phyloP scores from a whole-genome alignment of 257 asterid species.

The Jacaranda mimosifolia region DNA sequence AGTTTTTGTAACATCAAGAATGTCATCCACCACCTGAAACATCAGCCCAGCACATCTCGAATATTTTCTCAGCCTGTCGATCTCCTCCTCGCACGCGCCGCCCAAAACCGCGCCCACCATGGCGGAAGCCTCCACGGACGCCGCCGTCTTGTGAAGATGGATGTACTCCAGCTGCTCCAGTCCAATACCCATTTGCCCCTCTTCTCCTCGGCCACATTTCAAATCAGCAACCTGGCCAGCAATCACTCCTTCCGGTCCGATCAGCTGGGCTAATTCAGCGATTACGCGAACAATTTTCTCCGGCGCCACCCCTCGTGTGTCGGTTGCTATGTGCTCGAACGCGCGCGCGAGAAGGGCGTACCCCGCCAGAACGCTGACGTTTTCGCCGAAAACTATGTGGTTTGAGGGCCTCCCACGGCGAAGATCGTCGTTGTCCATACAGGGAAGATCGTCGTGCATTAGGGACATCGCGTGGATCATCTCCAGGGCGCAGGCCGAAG shows the following conservation, averaged over 20 bases:
- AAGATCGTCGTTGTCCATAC: slow-evolving; percentile 54
- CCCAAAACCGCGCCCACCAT: slow-evolving; percentile 50
- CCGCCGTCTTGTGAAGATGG: slow-evolving; percentile 50
- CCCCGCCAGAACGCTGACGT: slow-evolving; percentile 41
- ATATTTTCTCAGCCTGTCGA: slow-evolving; percentile 46
- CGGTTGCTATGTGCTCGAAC: slow-evolving; percentile 50
- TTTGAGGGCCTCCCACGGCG: slow-evolving; percentile 51
- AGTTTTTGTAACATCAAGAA: slow-evolving; percentile 50
- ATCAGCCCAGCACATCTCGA: slow-evolving; percentile 44
- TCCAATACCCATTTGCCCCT: slow-evolving; percentile 11
- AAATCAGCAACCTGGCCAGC: slow-evolving; percentile 50
- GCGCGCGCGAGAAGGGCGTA: slow-evolving; percentile 47
- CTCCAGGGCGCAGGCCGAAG: slow-evolving; percentile 54
- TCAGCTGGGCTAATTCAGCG: slow-evolving; percentile 39
- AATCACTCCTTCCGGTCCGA: slow-evolving; percentile 48
- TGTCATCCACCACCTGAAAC: slow-evolving; percentile 54
- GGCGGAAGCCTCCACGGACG: slow-evolving; percentile 47
- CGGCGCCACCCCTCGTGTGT: slow-evolving; percentile 31
- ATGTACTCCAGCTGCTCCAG: slow-evolving; percentile 46
- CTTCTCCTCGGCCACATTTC: slow-evolving; percentile 15
- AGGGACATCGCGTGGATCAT: slow-evolving; percentile 55
- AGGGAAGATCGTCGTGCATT: slow-evolving; percentile 58
- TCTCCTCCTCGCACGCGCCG: slow-evolving; percentile 48
- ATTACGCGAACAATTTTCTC: slow-evolving; percentile 34
- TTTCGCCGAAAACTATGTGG: slow-evolving; percentile 46